Conservation (phyloP, 768 basidiomycete species). For the Bullera alba region DNA sequence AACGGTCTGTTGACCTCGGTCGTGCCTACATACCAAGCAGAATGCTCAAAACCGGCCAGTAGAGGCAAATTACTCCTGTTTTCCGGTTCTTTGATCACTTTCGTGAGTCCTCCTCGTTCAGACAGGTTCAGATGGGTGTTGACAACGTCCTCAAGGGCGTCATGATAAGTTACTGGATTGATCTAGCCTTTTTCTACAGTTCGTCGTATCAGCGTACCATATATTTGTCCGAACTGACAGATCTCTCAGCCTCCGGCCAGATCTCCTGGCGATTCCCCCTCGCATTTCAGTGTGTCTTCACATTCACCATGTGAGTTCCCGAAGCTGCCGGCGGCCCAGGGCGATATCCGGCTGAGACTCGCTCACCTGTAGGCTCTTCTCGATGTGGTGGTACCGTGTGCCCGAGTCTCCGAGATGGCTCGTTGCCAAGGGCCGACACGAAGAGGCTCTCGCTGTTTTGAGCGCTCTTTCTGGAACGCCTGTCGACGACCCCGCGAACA, state of each 20-base stretch:
- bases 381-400: conserved; percentile 52
- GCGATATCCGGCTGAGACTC: too few relatives aligned
- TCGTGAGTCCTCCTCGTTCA: conserved; percentile 1
- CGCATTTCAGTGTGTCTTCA: conserved; percentile 56
- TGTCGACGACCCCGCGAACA: conserved; percentile 50
- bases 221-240: too few relatives aligned
- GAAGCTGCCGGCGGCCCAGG: too few relatives aligned
- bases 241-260: conserved; percentile 49
- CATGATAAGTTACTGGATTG: conserved; percentile 62
- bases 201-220: too few relatives aligned
- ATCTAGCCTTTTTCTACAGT: conserved; percentile 60
- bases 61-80: conserved; percentile 62
- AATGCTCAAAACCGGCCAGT: conserved; percentile 58
- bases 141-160: conserved; percentile 43
- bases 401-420: conserved; percentile 50
- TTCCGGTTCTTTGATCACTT: conserved; percentile 51
- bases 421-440: conserved; percentile 54
- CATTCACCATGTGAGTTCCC: conserved; percentile 52
- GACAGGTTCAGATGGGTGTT: not conserved
- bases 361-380: too few relatives aligned
- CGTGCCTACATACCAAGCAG: conserved; percentile 60
- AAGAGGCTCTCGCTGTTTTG: conserved; percentile 58
- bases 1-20: conserved; percentile 64
- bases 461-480: conserved; percentile 56
- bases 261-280: conserved; percentile 61